Percentiles rank a stretch among this genome's conserved stretches.
phyloP scores from a whole-genome alignment of 1,284 basidiomycete genomes.

The Cystodermella granulosa region DNA sequence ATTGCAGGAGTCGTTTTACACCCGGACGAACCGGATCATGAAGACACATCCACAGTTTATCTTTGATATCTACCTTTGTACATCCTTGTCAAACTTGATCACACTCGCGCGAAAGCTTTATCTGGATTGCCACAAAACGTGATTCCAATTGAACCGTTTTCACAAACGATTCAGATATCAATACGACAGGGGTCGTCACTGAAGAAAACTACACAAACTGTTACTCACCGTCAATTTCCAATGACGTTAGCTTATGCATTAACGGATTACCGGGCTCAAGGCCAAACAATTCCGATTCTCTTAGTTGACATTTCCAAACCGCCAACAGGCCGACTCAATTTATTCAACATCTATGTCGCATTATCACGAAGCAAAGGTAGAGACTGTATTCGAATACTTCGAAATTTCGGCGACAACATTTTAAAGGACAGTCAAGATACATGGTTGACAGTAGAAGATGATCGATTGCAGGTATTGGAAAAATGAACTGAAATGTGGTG shows the following conservation, averaged over 20 bases:
- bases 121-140: slow-evolving; percentile 23
- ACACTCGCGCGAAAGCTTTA: slow-evolving; percentile 20
- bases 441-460: not conserved
- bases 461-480: not conserved
- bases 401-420: slow-evolving; percentile 18
- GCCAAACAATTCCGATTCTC: slow-evolving; percentile 28
- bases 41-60: slow-evolving; percentile 1
- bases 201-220: slow-evolving; percentile 5
- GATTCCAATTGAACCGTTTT: slow-evolving; percentile 26
- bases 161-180: slow-evolving; percentile 11
- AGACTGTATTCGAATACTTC: slow-evolving; percentile 21
- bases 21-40: slow-evolving; percentile 15
- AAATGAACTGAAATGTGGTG: not conserved
- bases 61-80: slow-evolving; percentile 32
- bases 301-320: slow-evolving; percentile 31
- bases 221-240: slow-evolving; percentile 20
- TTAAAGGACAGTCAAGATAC: not conserved
- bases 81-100: slow-evolving; percentile 32
- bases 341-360: slow-evolving; percentile 30
- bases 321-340: slow-evolving; percentile 15
- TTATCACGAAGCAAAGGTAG: slow-evolving; percentile 22
- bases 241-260: slow-evolving; percentile 31
- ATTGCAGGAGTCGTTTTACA: slow-evolving; percentile 36
- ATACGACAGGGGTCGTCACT: slow-evolving; percentile 3
- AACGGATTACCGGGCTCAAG: slow-evolving; percentile 34